Evolutionary conservation across 805 yeast species (phyloP).

Genomic region (Ogataea glucozyma): DNA sequence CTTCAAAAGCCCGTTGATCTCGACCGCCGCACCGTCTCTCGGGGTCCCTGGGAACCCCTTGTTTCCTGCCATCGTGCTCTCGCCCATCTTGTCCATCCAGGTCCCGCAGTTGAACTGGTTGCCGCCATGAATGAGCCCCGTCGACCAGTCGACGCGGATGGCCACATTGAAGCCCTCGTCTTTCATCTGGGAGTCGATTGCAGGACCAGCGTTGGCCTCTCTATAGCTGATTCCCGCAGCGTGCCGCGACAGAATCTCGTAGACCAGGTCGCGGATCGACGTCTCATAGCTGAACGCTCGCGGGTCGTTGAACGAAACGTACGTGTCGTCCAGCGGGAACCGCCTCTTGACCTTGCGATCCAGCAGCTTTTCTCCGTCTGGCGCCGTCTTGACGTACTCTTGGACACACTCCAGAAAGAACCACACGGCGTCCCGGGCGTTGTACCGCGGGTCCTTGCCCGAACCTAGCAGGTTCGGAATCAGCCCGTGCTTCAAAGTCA

Average conservation of each 20-base stretch:
- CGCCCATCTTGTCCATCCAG: conserved; percentile 99
- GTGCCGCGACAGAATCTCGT: conserved; percentile 82
- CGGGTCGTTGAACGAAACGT: conserved; percentile 64
- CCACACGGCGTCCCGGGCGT: conserved; percentile 98
- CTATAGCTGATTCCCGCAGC: conserved; percentile 85
- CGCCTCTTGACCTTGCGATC: conserved; percentile 76
- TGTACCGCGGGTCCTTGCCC: conserved; percentile 90
- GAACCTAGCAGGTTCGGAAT: conserved; percentile 93
- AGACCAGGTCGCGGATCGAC: conserved; percentile 73
- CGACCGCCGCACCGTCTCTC: conserved; percentile 95
- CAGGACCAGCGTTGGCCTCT: conserved; percentile 93
- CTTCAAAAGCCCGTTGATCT: conserved; percentile 84
- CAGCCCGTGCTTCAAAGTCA: conserved; percentile 90
- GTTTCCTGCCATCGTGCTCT: conserved; percentile 75
- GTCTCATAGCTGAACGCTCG: conserved; percentile 73
- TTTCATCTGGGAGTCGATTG: conserved; percentile 86
- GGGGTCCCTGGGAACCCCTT: conserved; percentile 98
- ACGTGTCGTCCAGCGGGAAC: conserved; percentile 80
- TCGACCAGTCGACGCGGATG: conserved; percentile 80
- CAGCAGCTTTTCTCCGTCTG: conserved; percentile 66
- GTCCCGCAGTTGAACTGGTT: conserved; percentile 94
- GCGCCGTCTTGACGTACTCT: conserved; percentile 69
- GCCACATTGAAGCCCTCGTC: conserved; percentile 89
- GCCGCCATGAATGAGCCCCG: conserved; percentile 89
- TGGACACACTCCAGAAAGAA: conserved; percentile 88